phyloP scores from a whole-genome alignment of 2,329 filamentous ascomycete genomes.

The Pyricularia pennisetigena region DNA sequence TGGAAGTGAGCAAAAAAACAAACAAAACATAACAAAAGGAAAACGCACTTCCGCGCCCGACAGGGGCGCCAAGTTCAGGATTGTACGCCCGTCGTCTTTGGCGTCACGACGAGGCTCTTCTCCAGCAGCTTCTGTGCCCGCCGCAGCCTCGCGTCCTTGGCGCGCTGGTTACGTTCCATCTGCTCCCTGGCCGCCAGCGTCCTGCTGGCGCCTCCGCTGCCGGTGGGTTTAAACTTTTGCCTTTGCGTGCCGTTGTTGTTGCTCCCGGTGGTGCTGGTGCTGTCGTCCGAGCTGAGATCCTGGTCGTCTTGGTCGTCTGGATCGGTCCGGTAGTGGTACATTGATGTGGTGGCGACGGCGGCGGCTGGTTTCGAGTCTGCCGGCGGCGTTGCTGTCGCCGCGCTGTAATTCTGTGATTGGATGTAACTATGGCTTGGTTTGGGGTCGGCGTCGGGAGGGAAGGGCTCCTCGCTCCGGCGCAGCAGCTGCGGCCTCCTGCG shows the following conservation, averaged over 20 bases:
- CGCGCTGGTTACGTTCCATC: not conserved
- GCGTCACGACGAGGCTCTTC: slow-evolving; percentile 8
- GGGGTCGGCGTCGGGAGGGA: not conserved
- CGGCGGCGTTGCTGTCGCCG: not conserved
- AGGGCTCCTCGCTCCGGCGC: not conserved
- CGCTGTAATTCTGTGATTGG: not conserved
- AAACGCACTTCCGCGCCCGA: no score
- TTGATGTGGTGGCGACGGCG: not conserved
- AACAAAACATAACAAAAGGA: no score
- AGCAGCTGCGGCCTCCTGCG: not conserved
- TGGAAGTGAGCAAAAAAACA: not conserved
- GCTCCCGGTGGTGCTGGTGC: slow-evolving; percentile 6
- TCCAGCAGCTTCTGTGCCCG: slow-evolving; percentile 29
- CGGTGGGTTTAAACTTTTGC: not conserved
- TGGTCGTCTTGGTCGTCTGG: slow-evolving; percentile 5
- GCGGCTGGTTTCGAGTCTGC: not conserved
- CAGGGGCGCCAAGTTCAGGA: not conserved
- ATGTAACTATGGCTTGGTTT: not conserved
- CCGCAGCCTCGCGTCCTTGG: slow-evolving; percentile 27
- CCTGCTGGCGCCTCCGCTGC: not conserved
- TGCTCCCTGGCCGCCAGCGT: not conserved
- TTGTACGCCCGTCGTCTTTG: not conserved
- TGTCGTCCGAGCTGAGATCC: not conserved
- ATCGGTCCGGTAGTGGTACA: not conserved
- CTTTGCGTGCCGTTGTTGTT: slow-evolving; percentile 16